Base-by-base conservation (phyloP, 345 rosid genomes). In the Kandelia obovata region DNA sequence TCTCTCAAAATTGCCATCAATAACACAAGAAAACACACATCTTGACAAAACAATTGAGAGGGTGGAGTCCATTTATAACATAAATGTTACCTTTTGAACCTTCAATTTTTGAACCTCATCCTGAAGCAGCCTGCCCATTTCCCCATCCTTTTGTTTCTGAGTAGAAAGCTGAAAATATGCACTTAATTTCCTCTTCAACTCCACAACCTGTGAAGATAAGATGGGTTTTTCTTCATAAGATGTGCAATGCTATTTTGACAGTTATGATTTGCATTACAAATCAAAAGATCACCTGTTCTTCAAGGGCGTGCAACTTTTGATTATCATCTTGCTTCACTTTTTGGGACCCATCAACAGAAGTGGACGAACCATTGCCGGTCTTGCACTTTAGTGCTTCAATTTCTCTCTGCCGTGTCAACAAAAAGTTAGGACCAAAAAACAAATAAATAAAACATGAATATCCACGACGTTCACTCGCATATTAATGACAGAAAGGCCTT, bases 91-190 rank as follows among this genome's bases (percentile, higher is more conserved):
- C 79, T 71, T 76, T 58, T 76, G 79, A 46, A 66, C 79, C 64
- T 76, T 76, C 8, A 76, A 71, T 56, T 68, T 71, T 35, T 71
- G 79, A 35, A 76, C 57, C 43, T 71, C 72, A 61, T 71, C 57
- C 17, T 25, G 61, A 67, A 17, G 43, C 26, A 30, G 35, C 13
- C 43, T 32, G 16, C 68, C 55, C 11, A 23, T 31, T 13, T 52
- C 66, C 30, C 61, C 32, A 31, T 6, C 56, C 56, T 60, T 71
- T 19, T 62, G 64, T 51, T 61, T 76, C 58, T 49, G 68, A n/a
- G 57, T 64, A 30, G 79, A 71, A 5, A 66, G 27, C 46, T 66
- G 75, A 30, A 66, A 71, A 30, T 67, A 69, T 53, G 58, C 64
- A 32, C 47, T 47, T 32, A 71, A 51, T 66, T 71, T 76, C 72